phyloP scores from a whole-genome alignment of 2,329 filamentous ascomycete genomes.

The Botryosphaeria dothidea region DNA sequence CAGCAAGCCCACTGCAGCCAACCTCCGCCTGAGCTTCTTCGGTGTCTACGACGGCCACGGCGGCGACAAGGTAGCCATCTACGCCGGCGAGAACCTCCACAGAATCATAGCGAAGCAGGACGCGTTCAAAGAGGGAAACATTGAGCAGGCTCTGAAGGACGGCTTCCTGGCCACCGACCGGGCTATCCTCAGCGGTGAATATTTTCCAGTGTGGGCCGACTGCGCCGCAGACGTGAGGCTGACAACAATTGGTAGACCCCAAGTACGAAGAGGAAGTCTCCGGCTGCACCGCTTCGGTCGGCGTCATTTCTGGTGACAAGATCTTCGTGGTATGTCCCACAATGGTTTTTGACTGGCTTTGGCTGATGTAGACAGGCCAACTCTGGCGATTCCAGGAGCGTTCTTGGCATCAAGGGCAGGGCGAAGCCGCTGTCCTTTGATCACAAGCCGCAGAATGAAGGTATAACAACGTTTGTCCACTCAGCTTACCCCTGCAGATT shows the following conservation, averaged over 20 bases:
- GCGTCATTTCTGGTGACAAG: constrained; percentile 84
- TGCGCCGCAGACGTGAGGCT: constrained; percentile 26
- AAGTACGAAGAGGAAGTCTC: constrained; percentile 98
- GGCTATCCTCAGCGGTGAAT: constrained; percentile 87
- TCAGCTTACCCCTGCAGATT: constrained; percentile 12
- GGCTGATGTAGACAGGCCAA: constrained; percentile 68
- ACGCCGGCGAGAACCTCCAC: constrained; percentile 89
- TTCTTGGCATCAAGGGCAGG: constrained; percentile 92
- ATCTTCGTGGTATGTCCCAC: constrained; percentile 82
- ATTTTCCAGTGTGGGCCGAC: background rate
- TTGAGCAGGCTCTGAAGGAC: constrained; percentile 95
- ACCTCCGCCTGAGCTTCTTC: constrained; percentile 86
- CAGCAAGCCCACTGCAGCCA: constrained; percentile 59
- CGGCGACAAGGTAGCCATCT: constrained; percentile 92
- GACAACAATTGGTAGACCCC: constrained; percentile 65
- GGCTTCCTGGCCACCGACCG: constrained; percentile 95
- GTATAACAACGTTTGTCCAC: constrained; percentile 48
- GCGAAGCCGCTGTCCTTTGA: constrained; percentile 99
- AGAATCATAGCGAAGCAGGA: constrained; percentile 95
- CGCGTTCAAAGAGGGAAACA: constrained; percentile 84
- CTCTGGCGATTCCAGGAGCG: constrained; percentile 91
- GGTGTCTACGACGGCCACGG: constrained; percentile 98
- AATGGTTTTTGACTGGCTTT: background rate
- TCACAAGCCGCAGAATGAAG: constrained; percentile 98
- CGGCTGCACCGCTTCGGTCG: constrained; percentile 93